phyloP scores from a whole-genome alignment of 495 filamentous ascomycete species.

The Chaetomium tenue region DNA sequence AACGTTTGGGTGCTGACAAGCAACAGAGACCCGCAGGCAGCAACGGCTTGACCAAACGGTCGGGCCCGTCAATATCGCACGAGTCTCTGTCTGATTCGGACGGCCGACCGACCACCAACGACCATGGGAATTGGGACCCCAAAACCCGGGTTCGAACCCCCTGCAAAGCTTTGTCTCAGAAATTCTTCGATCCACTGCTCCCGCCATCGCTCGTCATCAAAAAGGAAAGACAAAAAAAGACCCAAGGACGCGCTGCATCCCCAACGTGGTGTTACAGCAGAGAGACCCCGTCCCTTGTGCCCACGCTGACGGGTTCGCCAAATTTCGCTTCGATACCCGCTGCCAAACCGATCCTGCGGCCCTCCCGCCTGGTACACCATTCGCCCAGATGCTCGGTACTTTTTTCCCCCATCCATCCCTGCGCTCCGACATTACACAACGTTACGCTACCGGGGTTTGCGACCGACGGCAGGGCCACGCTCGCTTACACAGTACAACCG shows the following conservation, averaged over 20 bases:
- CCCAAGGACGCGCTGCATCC: constrained; percentile 6
- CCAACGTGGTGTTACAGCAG: constrained; percentile 11
- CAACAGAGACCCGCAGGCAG: constrained; percentile 4
- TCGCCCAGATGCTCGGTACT: constrained; percentile 17
- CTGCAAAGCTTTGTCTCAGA: background rate
- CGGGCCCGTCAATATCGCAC: constrained; percentile 5
- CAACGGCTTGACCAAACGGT: constrained; percentile 14
- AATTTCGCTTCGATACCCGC: constrained; percentile 20
- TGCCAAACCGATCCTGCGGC: constrained; percentile 21
- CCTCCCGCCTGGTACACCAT: constrained; percentile 12
- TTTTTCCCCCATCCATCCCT: constrained; percentile 1
- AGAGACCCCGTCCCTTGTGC: background rate
- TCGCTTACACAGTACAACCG: constrained; percentile 3
- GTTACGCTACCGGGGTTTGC: background rate
- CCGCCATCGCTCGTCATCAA: background rate
- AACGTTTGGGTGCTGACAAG: constrained; percentile 17
- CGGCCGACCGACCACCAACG: background rate
- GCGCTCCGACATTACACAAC: constrained; percentile 6
- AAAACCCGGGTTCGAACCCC: background rate
- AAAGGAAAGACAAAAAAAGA: background rate
- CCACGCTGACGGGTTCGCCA: constrained; percentile 14
- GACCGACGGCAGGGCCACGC: constrained; percentile 15
- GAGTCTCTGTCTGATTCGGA: background rate
- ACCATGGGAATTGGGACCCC: background rate
- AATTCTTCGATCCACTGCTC: background rate